A percentile compares a stretch with the other conserved stretches of the same genome.
phyloP scores from a whole-genome alignment of 2,329 filamentous ascomycete genomes.

The Knufia petricola region DNA sequence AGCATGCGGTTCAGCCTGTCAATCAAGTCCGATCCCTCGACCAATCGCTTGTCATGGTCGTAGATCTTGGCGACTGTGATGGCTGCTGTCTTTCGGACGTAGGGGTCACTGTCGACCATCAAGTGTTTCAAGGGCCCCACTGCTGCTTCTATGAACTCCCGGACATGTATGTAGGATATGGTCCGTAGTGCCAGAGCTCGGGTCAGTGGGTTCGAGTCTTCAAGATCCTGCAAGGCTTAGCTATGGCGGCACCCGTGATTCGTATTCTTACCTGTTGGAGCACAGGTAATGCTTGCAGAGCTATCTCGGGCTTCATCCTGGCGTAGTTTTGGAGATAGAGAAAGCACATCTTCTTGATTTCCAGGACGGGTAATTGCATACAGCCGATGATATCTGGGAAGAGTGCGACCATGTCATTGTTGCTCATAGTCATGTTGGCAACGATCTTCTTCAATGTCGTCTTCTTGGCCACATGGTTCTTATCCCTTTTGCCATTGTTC shows the following conservation, averaged over 20 bases:
- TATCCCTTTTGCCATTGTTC: constrained; percentile 93
- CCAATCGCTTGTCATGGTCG: constrained; percentile 83
- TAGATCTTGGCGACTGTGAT: constrained; percentile 97
- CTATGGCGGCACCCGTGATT: constrained; percentile 2
- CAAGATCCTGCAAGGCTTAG: constrained; percentile 61
- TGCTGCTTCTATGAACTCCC: constrained; percentile 87
- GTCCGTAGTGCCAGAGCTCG: constrained; percentile 86
- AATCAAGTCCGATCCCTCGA: constrained; percentile 85
- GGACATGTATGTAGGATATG: constrained; percentile 94
- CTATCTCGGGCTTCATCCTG: constrained; percentile 85
- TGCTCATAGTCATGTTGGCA: constrained; percentile 99
- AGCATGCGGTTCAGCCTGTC: constrained; percentile 82
- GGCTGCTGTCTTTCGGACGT: constrained; percentile 93
- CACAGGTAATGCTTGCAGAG: constrained; percentile 82
- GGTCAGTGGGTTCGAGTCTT: constrained; percentile 83
- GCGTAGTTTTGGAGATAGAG: constrained; percentile 96
- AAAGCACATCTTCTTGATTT: constrained; percentile 99
- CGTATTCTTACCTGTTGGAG: constrained; percentile 57
- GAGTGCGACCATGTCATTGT: constrained; percentile 97
- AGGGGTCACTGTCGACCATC: constrained; percentile 79
- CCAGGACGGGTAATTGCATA: constrained; percentile 88
- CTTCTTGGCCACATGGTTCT: constrained; percentile 90
- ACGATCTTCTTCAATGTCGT: constrained; percentile 99
- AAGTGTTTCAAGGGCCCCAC: constrained; percentile 74
- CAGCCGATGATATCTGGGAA: constrained; percentile 92